Evolutionary conservation across 257 asterid genomes (phyloP).

Genomic region (Handroanthus guayacan): DNA sequence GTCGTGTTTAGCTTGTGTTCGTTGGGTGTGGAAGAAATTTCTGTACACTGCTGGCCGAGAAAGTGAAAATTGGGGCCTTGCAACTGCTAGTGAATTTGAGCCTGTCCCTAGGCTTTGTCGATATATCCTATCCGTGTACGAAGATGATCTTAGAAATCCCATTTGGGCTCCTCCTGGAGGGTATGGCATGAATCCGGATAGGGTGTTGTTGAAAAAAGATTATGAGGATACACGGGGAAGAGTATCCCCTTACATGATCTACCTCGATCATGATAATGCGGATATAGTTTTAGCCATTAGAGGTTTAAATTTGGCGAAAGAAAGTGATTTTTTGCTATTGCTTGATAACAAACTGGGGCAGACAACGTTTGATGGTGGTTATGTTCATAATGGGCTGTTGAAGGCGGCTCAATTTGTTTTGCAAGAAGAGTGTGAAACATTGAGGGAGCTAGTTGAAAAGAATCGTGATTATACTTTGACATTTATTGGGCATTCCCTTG

Average conservation of each 20-base stretch:
- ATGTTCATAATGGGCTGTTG: slow-evolving; percentile 86
- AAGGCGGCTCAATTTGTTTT: slow-evolving; percentile 90
- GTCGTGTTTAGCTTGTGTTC: slow-evolving; percentile 88
- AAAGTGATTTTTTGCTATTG: slow-evolving; percentile 75
- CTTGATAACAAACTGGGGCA: slow-evolving; percentile 93
- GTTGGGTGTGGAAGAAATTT: slow-evolving; percentile 98
- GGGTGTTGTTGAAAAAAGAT: slow-evolving; percentile 66
- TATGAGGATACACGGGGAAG: slow-evolving; percentile 63
- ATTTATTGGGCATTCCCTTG: slow-evolving; percentile 92
- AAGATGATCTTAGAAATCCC: slow-evolving; percentile 80
- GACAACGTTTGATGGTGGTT: slow-evolving; percentile 91
- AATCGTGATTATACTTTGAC: slow-evolving; percentile 73
- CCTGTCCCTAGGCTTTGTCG: slow-evolving; percentile 82
- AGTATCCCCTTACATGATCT: slow-evolving; percentile 87
- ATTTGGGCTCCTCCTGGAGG: slow-evolving; percentile 89
- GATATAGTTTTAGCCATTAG: slow-evolving; percentile 82
- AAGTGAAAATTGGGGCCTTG: slow-evolving; percentile 93
- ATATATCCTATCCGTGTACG: slow-evolving; percentile 76
- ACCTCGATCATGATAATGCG: slow-evolving; percentile 72
- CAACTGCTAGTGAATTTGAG: slow-evolving; percentile 84
- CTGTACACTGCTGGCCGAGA: slow-evolving; percentile 91
- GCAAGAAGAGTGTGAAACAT: slow-evolving; percentile 63
- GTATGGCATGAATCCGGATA: slow-evolving; percentile 77
- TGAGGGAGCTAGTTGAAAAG: slow-evolving; percentile 64
- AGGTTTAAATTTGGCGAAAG: slow-evolving; percentile 89